Evolutionary conservation across 1,284 basidiomycete species (phyloP), one percentile per base, ranked within the genome.

Genomic region (Puccinia novopanici): DNA sequence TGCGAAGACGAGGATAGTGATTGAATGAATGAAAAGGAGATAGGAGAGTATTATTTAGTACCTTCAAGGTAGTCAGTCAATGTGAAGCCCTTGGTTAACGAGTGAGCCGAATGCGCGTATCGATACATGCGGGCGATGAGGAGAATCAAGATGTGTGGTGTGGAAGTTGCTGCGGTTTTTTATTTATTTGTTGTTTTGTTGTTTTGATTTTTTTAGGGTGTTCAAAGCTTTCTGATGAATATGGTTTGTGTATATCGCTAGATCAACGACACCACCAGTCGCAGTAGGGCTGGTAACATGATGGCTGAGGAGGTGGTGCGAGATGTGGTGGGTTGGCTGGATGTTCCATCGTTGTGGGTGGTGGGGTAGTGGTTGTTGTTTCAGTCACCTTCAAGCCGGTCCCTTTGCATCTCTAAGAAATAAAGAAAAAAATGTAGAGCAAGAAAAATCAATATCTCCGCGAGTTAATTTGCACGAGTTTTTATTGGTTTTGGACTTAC

Each of bases 351-450:
- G 19, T 30, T 30, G 19, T n/a, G 8, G 45, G 42, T 42, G 19
- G 9, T 12, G 50, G 48, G 13, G 75, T 63, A 19, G 75, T 67
- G 8, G 75, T 77, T 17, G 75, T 77, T 4, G 65, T 77, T 57
- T 77, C 75, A 5, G 75, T 77, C 12, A 77, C 61, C 68, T 65
- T 22, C 17, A 79, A 61, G n/a, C 76, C 76, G 34, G 67, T 79
- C 12, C 76, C 76, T 71, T 79, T 55, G 42, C 76, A 79, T 59
- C 76, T 79, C 76, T 79, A 6, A 63, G 30, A n/a, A n/a, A n/a
- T n/a, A n/a, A n/a, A n/a, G n/a, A 19, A 30, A 34, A 6, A 57
- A 17, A 37, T 52, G 24, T 54, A 54, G 52, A 48, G 15, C 52
- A 15, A 3, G 2, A 59, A 40, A 27, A 40, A 19, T 24, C 40